Base-by-base conservation (phyloP, 805 yeast genomes). In the Priceomyces carsonii region DNA sequence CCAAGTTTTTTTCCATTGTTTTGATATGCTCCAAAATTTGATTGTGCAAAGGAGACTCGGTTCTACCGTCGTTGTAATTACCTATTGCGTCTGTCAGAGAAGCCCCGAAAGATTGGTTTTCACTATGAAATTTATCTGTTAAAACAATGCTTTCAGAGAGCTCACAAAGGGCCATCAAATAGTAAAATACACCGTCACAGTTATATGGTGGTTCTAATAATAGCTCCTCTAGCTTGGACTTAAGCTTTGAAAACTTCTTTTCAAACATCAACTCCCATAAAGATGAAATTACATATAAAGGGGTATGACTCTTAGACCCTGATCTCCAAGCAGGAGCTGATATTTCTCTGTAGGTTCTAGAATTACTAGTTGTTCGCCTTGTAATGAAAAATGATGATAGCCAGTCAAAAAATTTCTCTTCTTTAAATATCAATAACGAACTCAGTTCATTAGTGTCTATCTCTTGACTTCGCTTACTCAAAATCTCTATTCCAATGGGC, bases 401-500 rank as follows among this genome's bases (percentile, higher is more conserved):
- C 69, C 72, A 68, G 3, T 54, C 59, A 39, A 60, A 63, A 39
- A 66, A 69, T 27, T 42, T 49, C 9, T 53, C 61, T n/a, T 59
- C 57, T 28, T 51, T 61, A 32, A 42, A 39, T 34, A 18, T 29
- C 12, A 25, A 29, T 12, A 19, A 32, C 29, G 9, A 8, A 18
- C 36, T 22, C 18, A 12, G 10, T 8, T 18, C 15, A 14, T 36
- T n/a, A 10, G 26, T 21, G 17, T 25, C 10, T 17, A 34, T 38
- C 24, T 31, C 32, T 26, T 33, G 14, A 23, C 36, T 30, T 15
- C 40, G 39, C 32, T 43, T 45, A 32, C 38, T 33, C n/a, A 82
- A 49, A 4, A 82, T 75, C 40, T 77, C 81, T 4, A 78, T 54
- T 0, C 85, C 89, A 1, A 81, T 23, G 0, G 83, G 75, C 90